Evolutionary conservation across 225 moss, liverwort and hornwort genomes (phyloP), one percentile per base, ranked within the genome.

Genomic region (Bryoerythrophyllum caledonicum): DNA sequence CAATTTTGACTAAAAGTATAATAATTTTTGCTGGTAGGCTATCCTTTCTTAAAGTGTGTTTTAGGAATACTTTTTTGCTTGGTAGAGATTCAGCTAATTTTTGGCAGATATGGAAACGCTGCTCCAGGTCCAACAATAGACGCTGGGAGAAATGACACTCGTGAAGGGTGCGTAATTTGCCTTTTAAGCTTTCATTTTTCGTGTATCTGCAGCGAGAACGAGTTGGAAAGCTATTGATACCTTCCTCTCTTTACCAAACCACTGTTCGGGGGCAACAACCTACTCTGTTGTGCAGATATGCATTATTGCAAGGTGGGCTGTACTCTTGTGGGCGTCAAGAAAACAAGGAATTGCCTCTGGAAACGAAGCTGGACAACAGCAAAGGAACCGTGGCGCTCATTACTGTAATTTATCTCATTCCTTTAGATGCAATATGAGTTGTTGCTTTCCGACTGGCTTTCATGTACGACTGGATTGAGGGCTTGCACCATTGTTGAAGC

Each of bases 291-390:
- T 46, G 34, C 77, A 94, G 94, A 76, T 94, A 94, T 81, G 94
- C 94, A 48, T 78, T 94, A 70, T 65, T 94, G 62, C 94, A 94
- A 75, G 94, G 91, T 62, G 94, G 92, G 2, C 71, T 94, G 59
- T 92, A 90, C 67, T 90, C 91, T 17, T 94, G 94, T 61, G 94
- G 94, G 35, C 90, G 90, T 37, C 91, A 94, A 73, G 90, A 94
- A 80, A 84, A 83, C 67, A 87, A 90, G 51, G 71, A 85, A 10
- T 77, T 92, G 37, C 87, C 91, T 52, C 53, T 94, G 49, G 94
- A 94, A 79, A 77, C 88, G 23, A 78, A 77, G 61, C 62, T 94
- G 69, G 86, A 79, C 60, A 90, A 88, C 72, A 86, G 81, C 65
- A 94, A 83, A 84, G 94, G 94, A 20, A 81, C 91, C 24, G 88